Evolutionary conservation across 176 grass and related monocot genomes (phyloP).

Genomic region (bread wheat (Triticum aestivum)): DNA sequence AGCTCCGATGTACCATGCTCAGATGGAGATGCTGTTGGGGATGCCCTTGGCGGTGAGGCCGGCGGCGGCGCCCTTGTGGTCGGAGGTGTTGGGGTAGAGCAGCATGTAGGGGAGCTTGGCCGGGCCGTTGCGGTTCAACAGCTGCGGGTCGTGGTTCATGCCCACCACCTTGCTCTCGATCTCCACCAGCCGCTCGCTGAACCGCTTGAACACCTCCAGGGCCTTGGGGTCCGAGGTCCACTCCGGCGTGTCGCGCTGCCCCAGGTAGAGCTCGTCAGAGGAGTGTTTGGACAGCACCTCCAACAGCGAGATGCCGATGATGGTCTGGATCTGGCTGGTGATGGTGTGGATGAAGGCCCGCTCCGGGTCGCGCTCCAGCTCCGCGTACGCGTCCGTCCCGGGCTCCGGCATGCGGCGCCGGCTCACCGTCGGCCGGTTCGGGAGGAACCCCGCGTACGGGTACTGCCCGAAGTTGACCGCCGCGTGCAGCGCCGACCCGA

Average conservation of each 20-base stretch:
- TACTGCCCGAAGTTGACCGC: constrained; percentile 94
- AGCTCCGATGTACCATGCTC: neutral
- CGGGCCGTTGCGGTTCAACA: constrained; percentile 60
- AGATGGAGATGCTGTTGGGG: constrained; percentile 85
- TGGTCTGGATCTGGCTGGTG: constrained; percentile 82
- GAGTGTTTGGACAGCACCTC: constrained; percentile 79
- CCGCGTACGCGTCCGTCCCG: constrained; percentile 30
- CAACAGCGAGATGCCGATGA: constrained; percentile 67
- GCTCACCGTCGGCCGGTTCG: constrained; percentile 74
- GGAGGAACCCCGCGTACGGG: constrained; percentile 74
- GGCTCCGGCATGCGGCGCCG: constrained; percentile 66
- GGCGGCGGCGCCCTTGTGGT: constrained; percentile 24
- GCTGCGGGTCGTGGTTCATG: constrained; percentile 34
- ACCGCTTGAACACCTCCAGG: constrained; percentile 45
- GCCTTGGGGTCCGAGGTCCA: constrained; percentile 60
- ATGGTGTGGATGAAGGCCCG: constrained; percentile 62
- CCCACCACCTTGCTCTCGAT: constrained; percentile 51
- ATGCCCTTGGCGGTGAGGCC: constrained; percentile 65
- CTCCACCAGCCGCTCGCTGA: constrained; percentile 40
- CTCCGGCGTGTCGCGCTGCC: constrained; percentile 61
- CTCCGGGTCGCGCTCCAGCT: constrained; percentile 56
- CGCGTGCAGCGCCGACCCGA: constrained; percentile 78
- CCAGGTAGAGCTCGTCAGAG: constrained; percentile 76
- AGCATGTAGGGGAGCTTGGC: constrained; percentile 66
- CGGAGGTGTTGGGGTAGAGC: constrained; percentile 80